Evolutionary conservation across 2,329 filamentous ascomycete genomes (phyloP), one percentile per base, ranked within the genome.

Genomic region (Decorospora gaudefroyi): DNA sequence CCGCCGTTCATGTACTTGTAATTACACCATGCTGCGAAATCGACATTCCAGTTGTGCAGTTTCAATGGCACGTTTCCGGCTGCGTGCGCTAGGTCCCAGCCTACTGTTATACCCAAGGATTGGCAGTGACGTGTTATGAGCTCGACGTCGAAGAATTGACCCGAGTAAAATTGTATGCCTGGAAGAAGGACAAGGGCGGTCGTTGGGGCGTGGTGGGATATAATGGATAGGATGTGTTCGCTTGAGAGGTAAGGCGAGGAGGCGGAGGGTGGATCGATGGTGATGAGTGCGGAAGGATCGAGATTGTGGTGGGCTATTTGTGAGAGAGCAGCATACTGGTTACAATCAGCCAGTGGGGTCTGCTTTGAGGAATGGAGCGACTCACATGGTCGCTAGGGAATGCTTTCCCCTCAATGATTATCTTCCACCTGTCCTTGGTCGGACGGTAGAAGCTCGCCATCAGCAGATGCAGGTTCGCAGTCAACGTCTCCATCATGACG

Each of bases 1-100:
- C 90, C 90, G 17, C 85, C 84, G 65, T 95, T 95, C 67, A 95
- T 80, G 73, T 96, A 96, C 74, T 96, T 96, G 78, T 96, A 96
- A 12, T 86, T 91, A 71, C 90, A 96, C 90, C 90, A 96, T 40
- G 82, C 88, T 11, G 91, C 90, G 61, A 95, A 95, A 68, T 96
- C 90, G 22, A 95, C 89, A 55, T 87, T 80, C 90, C 90, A 96
- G 59, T 92, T 88, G 69, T 95, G 90, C 13, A 96, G 77, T 45
- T 77, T 72, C 12, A 96, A 72, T 27, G 87, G 83, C 2, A 95
- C 87, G 63, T 96, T 96, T 21, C 90, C 90, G 15, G 82, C 87
- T 0, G 89, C 88, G 68, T 95, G 90, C 0, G 90, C 90, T 17
- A 93, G 83, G 65, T 95, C 90, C 90, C 90, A 96, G 17, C 90